Evolutionary conservation across 257 asterid species (phyloP).

Genomic region (Jacaranda copaia): DNA sequence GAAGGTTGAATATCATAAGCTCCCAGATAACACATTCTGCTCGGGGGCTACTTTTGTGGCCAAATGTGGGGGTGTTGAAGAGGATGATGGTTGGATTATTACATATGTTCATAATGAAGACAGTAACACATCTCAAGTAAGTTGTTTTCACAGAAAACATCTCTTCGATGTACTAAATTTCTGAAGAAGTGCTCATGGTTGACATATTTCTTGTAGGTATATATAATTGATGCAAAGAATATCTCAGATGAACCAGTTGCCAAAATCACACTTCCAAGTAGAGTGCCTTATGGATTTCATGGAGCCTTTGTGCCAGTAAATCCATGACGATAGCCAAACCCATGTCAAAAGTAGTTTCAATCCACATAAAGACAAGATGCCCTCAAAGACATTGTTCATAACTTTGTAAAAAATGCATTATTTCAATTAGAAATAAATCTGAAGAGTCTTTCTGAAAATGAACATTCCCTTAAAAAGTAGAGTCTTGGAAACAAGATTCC

Average conservation of each 20-base stretch:
- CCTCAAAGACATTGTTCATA: not conserved
- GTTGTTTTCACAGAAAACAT: not conserved
- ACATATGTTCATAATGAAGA: slow-evolving; percentile 59
- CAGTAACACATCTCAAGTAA: slow-evolving; percentile 58
- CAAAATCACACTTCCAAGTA: slow-evolving; percentile 49
- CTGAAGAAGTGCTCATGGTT: not conserved
- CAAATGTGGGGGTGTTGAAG: slow-evolving; percentile 48
- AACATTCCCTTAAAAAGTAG: no score
- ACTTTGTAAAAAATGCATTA: not conserved
- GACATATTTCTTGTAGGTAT: slow-evolving; percentile 45
- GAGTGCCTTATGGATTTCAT: slow-evolving; percentile 83
- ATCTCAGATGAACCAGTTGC: slow-evolving; percentile 51
- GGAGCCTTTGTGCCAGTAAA: slow-evolving; percentile 53
- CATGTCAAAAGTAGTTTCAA: not conserved
- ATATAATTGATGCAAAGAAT: slow-evolving; percentile 58
- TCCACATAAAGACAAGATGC: no score
- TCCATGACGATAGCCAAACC: not conserved
- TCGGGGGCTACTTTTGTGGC: slow-evolving; percentile 63
- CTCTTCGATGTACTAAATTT: not conserved
- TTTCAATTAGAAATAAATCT: not conserved
- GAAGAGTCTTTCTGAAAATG: no score
- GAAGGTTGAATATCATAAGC: slow-evolving; percentile 53
- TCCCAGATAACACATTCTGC: slow-evolving; percentile 63
- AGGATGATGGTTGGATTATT: slow-evolving; percentile 72
- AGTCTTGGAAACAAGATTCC: no score